Conservation (phyloP, 768 basidiomycete genomes). For the Lentinula raphanica region DNA sequence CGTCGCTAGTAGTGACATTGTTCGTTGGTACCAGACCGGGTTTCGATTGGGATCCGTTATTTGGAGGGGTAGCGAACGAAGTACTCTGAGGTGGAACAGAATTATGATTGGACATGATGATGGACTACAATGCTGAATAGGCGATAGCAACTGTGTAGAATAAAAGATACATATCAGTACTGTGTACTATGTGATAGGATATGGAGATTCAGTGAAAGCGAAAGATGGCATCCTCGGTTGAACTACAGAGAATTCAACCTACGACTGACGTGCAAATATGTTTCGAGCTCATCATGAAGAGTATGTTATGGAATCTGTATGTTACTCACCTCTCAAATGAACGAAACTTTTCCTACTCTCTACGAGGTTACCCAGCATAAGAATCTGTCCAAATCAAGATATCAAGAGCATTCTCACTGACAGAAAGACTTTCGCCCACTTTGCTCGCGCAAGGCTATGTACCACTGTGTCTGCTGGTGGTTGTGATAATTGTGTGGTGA, state of each 20-base stretch:
- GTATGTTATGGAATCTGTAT: neutral
- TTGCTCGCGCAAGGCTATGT: no score
- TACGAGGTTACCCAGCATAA: no score
- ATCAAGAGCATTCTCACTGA: no score
- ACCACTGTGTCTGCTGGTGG: no score
- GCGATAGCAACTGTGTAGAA: slow-evolving; percentile 1
- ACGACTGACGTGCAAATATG: slow-evolving; percentile 65
- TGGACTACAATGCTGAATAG: neutral
- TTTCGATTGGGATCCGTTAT: slow-evolving; percentile 31
- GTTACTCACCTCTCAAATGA: neutral
- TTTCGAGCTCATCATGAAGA: slow-evolving; percentile 35
- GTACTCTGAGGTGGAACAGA: slow-evolving; percentile 27
- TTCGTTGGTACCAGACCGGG: slow-evolving; percentile 73
- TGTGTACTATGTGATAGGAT: neutral
- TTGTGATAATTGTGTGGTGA: no score
- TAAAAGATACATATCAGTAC: neutral
- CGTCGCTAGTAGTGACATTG: slow-evolving; percentile 73
- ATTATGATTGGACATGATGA: slow-evolving; percentile 15
- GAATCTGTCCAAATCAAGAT: no score
- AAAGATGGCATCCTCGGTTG: slow-evolving; percentile 33
- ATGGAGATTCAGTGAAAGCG: slow-evolving; percentile 36
- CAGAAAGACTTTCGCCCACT: no score
- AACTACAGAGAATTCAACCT: slow-evolving; percentile 24
- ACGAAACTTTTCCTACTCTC: no score
- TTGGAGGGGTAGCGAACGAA: slow-evolving; percentile 27